These are phyloP conservation scores for Magnaporthiopsis incrustans DNA, from an alignment of 2,329 filamentous ascomycete species.

Conservation along the genomic window DNA sequence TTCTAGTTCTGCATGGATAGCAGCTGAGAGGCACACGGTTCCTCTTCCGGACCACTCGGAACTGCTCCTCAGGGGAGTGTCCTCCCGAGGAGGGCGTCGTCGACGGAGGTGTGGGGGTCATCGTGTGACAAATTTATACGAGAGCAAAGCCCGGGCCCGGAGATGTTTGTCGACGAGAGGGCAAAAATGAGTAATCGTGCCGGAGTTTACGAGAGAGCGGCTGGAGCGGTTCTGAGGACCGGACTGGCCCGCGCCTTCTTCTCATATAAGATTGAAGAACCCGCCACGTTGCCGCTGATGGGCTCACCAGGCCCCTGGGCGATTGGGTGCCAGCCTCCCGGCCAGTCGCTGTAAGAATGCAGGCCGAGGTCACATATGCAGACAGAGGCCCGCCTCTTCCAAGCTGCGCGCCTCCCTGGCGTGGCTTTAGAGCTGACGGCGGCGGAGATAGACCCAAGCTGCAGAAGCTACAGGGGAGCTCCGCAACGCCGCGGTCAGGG, in stretches of 20 bases:
- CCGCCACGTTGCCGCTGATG: background rate
- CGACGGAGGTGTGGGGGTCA: slow-evolving; percentile 72
- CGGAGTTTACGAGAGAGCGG: slow-evolving; percentile 8
- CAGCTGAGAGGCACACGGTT: slow-evolving; percentile 90
- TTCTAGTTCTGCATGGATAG: slow-evolving; percentile 82
- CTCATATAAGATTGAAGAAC: background rate
- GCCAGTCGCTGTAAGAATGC: background rate
- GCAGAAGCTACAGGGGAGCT: background rate
- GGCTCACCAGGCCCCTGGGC: background rate
- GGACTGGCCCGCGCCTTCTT: background rate
- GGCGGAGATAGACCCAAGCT: background rate
- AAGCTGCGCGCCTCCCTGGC: background rate
- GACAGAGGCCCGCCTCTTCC: background rate
- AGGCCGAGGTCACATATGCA: background rate
- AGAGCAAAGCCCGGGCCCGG: background rate
- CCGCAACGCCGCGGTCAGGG: background rate
- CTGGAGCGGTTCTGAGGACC: background rate
- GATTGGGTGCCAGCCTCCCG: background rate
- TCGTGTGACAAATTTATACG: slow-evolving; percentile 24
- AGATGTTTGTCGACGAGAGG: background rate
- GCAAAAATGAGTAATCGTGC: background rate
- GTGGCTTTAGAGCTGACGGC: background rate
- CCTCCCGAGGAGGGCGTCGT: slow-evolving; percentile 68
- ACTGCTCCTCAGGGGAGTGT: slow-evolving; percentile 79
- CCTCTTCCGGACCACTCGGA: slow-evolving; percentile 80